Evolutionary conservation across 345 rosid genomes (phyloP).

Genomic region (Ceriops decandra): DNA sequence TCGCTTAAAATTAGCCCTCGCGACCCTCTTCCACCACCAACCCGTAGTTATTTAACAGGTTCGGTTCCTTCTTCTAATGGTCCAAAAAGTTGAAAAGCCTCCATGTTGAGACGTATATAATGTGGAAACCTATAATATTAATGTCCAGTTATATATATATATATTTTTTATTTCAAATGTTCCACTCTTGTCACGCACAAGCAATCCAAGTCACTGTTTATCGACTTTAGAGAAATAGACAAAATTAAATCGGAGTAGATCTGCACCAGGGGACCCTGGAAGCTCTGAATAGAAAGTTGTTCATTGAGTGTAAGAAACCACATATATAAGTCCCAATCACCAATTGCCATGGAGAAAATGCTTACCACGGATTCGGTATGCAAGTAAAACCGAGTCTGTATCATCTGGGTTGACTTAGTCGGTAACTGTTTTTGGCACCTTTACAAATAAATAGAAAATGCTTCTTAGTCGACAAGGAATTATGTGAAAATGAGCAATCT

Average conservation of each 20-base stretch:
- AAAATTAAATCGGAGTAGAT: slow-evolving; percentile 7
- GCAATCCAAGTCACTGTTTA: not conserved
- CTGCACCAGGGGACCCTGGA: not conserved
- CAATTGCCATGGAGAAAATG: too few species aligned
- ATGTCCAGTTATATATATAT: not conserved
- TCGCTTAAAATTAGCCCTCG: slow-evolving; percentile 22
- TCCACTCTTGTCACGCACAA: slow-evolving; percentile 13
- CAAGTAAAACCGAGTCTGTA: too few species aligned
- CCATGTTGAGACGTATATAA: slow-evolving; percentile 11
- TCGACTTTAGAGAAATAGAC: slow-evolving; percentile 3
- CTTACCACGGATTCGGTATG: too few species aligned
- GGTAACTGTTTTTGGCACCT: too few species aligned
- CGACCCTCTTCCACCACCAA: slow-evolving; percentile 30
- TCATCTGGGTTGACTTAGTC: too few species aligned
- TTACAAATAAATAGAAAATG: too few species aligned
- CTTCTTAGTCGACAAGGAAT: too few species aligned
- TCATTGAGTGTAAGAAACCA: not conserved
- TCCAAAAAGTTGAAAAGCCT: slow-evolving; percentile 26
- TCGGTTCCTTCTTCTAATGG: slow-evolving; percentile 27
- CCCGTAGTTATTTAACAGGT: slow-evolving; percentile 22
- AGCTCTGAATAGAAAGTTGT: not conserved
- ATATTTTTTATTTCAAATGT: slow-evolving; percentile 13
- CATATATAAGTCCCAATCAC: too few species aligned
- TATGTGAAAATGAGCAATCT: not conserved
- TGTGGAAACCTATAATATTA: slow-evolving; percentile 16